Evolutionary conservation across 148 eudicot species (phyloP).

Genomic region (Cornus kousa): DNA sequence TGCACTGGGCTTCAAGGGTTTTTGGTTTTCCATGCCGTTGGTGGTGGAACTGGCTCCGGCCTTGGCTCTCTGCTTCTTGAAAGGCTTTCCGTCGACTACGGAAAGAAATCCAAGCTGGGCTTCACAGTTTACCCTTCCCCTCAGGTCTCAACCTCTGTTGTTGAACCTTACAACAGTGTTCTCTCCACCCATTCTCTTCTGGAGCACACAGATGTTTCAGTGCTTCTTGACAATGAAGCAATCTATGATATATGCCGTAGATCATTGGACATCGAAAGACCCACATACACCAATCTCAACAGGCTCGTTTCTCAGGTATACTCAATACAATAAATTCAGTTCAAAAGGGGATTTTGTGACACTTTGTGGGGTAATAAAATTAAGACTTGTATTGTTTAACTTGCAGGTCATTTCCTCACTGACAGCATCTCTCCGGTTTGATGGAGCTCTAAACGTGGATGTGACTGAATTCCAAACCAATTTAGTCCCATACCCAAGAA

Average conservation of each 20-base stretch:
- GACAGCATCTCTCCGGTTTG: conserved; percentile 47
- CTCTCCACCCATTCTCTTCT: conserved; percentile 49
- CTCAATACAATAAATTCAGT: background rate
- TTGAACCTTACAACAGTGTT: conserved; percentile 49
- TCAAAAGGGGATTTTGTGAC: no score
- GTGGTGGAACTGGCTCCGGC: conserved; percentile 53
- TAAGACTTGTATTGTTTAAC: no score
- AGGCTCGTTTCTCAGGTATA: conserved; percentile 54
- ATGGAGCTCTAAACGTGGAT: conserved; percentile 49
- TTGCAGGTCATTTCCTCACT: conserved; percentile 44
- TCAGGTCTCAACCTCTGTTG: conserved; percentile 52
- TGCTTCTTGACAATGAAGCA: conserved; percentile 49
- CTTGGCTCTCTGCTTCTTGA: conserved; percentile 48
- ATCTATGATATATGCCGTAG: conserved; percentile 51
- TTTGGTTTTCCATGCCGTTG: conserved; percentile 51
- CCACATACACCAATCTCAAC: conserved; percentile 51
- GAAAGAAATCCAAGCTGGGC: conserved; percentile 47
- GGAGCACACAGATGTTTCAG: conserved; percentile 51
- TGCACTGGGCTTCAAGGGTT: conserved; percentile 54
- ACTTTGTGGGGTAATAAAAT: no score
- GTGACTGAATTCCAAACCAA: conserved; percentile 53
- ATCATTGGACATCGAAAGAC: conserved; percentile 47
- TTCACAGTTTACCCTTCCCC: conserved; percentile 54
- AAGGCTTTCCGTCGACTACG: conserved; percentile 48
- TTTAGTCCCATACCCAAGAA: conserved; percentile 49